Evolutionary conservation across 2,329 filamentous ascomycete species (phyloP), one percentile per base, ranked within the genome.

Genomic region (Exutisphaerella laricina): DNA sequence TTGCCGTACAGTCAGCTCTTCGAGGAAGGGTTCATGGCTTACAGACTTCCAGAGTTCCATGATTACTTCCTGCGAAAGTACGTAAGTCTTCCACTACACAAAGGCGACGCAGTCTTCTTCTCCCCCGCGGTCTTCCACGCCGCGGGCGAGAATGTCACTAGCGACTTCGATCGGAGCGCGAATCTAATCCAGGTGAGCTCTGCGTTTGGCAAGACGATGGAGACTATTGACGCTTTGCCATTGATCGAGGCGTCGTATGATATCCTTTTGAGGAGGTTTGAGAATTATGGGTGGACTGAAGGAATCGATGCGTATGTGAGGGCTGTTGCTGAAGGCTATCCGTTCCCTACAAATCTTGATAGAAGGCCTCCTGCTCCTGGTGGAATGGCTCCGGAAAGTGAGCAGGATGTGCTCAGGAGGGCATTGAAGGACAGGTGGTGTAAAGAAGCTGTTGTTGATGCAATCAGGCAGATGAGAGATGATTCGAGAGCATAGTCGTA

Each of bases 181-280:
- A 82, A 82, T 55, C 59, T 83, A 7, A 51, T 82, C 25, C 79
- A 83, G 59, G 69, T 82, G 21, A 79, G 74, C 49, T 75, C 72
- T 46, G 77, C 78, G 0, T 78, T 82, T 54, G 79, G 78, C 0
- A 80, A 79, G 55, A 67, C 78, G 0, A 84, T 83, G 78, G 79
- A 83, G 63, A 70, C 56, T 1, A 67, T 82, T 7, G 75, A 82
- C 51, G 65, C 69, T 0, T 39, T 74, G 9, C 69, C 72, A 1
- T 17, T 78, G 17, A 58, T 78, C 2, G 67, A 70, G 32, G 58
- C 39, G 16, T 70, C 63, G 2, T 79, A 72, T 71, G 63, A 69
- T 4, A 40, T 55, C 2, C 23, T 77, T 29, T 43, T 31, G 23
- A 46, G 48, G 5, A 57, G 62, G 43, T 66, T 66, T 45, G 51